These are phyloP conservation scores for Xylariaceae sp. DNA, from an alignment of 2,329 filamentous ascomycete genomes.

Conservation along the genomic window DNA sequence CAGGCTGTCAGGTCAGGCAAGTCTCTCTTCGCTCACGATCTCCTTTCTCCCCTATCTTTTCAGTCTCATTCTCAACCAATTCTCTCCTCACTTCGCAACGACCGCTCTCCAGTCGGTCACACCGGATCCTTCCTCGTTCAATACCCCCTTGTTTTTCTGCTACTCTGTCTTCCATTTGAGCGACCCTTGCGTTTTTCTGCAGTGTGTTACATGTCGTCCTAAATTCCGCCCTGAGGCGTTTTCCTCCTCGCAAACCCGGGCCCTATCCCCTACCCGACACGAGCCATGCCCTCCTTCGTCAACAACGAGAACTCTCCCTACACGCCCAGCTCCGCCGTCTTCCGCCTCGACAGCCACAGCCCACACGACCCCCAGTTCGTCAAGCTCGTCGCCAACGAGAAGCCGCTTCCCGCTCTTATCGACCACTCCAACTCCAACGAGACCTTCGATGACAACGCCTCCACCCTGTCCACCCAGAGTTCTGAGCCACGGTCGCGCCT, in stretches of 20 bases:
- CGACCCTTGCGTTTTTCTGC: no score
- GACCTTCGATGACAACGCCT: constrained; percentile 52
- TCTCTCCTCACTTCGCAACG: no score
- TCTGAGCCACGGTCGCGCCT: constrained; percentile 43
- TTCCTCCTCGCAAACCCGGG: background rate
- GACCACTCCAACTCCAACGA: constrained; percentile 40
- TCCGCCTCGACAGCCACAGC: constrained; percentile 24
- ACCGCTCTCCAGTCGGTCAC: no score
- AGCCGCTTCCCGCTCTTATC: constrained; percentile 30
- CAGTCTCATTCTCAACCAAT: no score
- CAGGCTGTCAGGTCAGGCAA: no score
- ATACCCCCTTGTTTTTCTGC: no score
- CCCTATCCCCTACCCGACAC: background rate
- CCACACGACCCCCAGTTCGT: constrained; percentile 29
- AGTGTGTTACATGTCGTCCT: no score
- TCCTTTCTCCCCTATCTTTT: no score
- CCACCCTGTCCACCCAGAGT: constrained; percentile 49
- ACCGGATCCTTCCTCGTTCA: no score
- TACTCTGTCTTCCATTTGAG: no score
- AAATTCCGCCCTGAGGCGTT: background rate
- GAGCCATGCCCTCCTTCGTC: constrained; percentile 52
- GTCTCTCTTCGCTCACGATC: no score
- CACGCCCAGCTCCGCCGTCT: constrained; percentile 26
- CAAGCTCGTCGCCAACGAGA: constrained; percentile 26
- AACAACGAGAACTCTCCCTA: constrained; percentile 38